Evolutionary conservation across 345 rosid genomes (phyloP).

Genomic region (Carallia pectinifolia): DNA sequence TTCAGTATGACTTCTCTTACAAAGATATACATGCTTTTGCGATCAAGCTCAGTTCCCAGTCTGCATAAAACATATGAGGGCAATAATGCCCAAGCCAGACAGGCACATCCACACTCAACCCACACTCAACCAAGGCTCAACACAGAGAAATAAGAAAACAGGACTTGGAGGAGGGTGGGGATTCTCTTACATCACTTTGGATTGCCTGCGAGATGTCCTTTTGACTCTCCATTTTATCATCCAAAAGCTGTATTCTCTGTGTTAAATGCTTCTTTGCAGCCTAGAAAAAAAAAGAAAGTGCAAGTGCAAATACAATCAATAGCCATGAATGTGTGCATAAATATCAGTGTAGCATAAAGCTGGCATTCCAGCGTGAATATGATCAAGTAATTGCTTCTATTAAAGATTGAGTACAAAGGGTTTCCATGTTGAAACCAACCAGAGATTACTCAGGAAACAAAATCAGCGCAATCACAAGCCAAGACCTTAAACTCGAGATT

Average conservation of each 20-base stretch:
- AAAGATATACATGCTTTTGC: too few relatives aligned
- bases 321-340: not conserved
- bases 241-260: constrained; percentile 69
- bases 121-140: not conserved
- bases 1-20: too few relatives aligned
- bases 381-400: not conserved
- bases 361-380: not conserved
- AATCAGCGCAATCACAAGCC: too few relatives aligned
- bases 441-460: too few relatives aligned
- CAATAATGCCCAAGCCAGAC: not conserved
- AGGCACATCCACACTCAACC: not conserved
- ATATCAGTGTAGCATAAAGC: not conserved
- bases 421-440: too few relatives aligned
- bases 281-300: constrained; percentile 36
- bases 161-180: not conserved
- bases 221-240: constrained; percentile 75
- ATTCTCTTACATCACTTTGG: constrained; percentile 51
- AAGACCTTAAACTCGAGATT: too few relatives aligned
- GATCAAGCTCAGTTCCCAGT: too few relatives aligned
- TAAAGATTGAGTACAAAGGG: not conserved
- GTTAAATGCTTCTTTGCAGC: constrained; percentile 80
- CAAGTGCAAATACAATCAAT: constrained; percentile 13
- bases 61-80: too few relatives aligned
- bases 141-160: not conserved
- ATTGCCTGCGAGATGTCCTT: constrained; percentile 70